Evolutionary conservation across 768 basidiomycete species (phyloP), one percentile per base, ranked within the genome.

Genomic region (Tubosaeta sp.): DNA sequence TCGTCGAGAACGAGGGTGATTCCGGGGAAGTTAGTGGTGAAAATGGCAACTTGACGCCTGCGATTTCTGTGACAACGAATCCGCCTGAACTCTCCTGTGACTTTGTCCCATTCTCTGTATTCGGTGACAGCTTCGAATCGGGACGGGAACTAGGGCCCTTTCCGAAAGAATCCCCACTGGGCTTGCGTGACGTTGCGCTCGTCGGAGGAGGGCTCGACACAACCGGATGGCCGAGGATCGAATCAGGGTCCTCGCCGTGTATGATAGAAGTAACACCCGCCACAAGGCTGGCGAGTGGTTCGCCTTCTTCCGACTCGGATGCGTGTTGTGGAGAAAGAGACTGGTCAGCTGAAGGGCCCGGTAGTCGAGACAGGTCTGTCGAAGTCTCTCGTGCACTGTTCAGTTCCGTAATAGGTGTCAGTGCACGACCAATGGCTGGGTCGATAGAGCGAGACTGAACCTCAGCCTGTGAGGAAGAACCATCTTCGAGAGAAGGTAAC

Each of bases 321-420:
- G 1, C 40, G 13, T 48, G 55, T 31, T 51, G 55, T 18, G 40
- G 54, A 34, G 48, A 49, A 7, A 45, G 46, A 14, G 55, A 31
- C 30, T 67, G 63, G 25, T 63, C 61, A 7, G 35, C 21, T 4
- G 61, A 58, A 36, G 41, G 56, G 13, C 54, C 63, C 0, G 24
- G 51, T n/a, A 52, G 12, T 14, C 34, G 60, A 18, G 49, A 19
- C 21, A 60, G 48, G 46, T 66, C 68, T 16, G 47, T 38, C 40
- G 32, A 5, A 4, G 71, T 71, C 32, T 72, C 67, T 3, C 51
- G 60, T 7, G 63, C 58, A 38, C 58, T 61, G 57, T 69, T 73
- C 14, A 67, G 59, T 62, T 90, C 88, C 3, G 82, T 82, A 53
- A 90, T 89, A 8, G 87, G 86, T 3, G 87, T 80, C 51, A 88